Conservation (phyloP, 1,284 basidiomycete species). For the Acaromyces ingoldii region DNA sequence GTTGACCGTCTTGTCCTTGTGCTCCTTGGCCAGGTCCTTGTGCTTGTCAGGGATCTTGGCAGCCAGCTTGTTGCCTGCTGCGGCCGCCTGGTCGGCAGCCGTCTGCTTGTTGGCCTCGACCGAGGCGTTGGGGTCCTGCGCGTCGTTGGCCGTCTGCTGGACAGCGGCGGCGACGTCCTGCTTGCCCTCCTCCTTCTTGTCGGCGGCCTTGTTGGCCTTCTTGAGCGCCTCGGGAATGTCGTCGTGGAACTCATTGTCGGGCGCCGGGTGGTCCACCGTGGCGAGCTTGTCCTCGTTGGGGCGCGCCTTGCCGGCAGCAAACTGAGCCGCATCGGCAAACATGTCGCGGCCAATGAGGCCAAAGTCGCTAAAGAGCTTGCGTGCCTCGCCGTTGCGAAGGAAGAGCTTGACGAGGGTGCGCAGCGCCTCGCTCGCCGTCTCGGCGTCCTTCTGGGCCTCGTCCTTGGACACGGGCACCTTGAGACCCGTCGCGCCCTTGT, state of each 20-base stretch:
- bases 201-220: constrained; percentile 33
- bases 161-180: constrained; percentile 43
- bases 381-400: constrained; percentile 44
- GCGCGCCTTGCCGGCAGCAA: constrained; percentile 68
- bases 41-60: constrained; percentile 48
- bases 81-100: constrained; percentile 56
- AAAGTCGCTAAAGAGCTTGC: constrained; percentile 42
- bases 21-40: constrained; percentile 41
- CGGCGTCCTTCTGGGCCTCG: constrained; percentile 43
- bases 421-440: constrained; percentile 44
- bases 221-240: constrained; percentile 54
- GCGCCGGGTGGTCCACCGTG: constrained; percentile 63
- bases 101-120: constrained; percentile 51
- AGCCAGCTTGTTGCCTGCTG: constrained; percentile 46
- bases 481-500: constrained; percentile 24
- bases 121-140: constrained; percentile 39
- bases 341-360: constrained; percentile 63
- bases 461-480: constrained; percentile 22
- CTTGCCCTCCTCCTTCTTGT: constrained; percentile 51
- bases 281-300: constrained; percentile 65
- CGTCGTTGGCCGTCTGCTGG: constrained; percentile 25
- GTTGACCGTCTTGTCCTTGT: constrained; percentile 49
- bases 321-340: constrained; percentile 69
- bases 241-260: constrained; percentile 53
- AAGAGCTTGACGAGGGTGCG: constrained; percentile 45